Evolutionary conservation across 148 eudicot genomes (phyloP), one percentile per base, ranked within the genome.

Genomic region (Suaeda aralocaspica): DNA sequence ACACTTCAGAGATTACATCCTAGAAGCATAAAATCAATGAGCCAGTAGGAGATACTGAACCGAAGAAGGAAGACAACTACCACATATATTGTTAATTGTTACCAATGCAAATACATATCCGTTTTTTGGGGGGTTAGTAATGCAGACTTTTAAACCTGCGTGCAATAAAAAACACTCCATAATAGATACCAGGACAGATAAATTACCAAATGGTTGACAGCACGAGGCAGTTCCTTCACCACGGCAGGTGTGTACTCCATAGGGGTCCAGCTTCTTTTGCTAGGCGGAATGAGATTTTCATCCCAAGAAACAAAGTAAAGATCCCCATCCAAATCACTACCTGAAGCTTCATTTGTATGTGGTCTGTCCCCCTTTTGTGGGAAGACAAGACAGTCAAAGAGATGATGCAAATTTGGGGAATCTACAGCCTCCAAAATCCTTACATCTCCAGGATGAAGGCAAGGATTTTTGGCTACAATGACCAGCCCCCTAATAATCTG

Each of bases 301-400:
- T 93, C 98, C 98, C 98, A 93, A 0, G 92, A 79, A 19, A 93
- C 96, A 73, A 90, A 93, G 67, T 93, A 93, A 13, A 87, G 80
- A 83, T 92, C 98, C 1, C 96, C 96, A 83, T 93, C 98, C 12
- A 93, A 83, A 74, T 93, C 98, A 78, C 98, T 93, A 44, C 98
- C 98, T 0, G 98, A 93, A 1, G 95, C 95, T 77, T 93, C 98
- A 78, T 93, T 74, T 14, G 98, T 49, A 71, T 93, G 98, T 2
- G 98, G 96, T 31, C 98, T 78, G 28, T 88, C 88, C 9, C 98
- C 98, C 66, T 90, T 90, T 69, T 88, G 96, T 29, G 98, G 98
- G 39, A 93, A 93, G 48, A 90, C 80, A 10, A 93, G 69, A 71
- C 98, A 93, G 56, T 93, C 98, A 66, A 66, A 80, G 25, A 93